A percentile compares a stretch with the other conserved stretches of the same genome.
phyloP scores from a whole-genome alignment of 768 basidiomycete species.

The Trametopsis cervina region DNA sequence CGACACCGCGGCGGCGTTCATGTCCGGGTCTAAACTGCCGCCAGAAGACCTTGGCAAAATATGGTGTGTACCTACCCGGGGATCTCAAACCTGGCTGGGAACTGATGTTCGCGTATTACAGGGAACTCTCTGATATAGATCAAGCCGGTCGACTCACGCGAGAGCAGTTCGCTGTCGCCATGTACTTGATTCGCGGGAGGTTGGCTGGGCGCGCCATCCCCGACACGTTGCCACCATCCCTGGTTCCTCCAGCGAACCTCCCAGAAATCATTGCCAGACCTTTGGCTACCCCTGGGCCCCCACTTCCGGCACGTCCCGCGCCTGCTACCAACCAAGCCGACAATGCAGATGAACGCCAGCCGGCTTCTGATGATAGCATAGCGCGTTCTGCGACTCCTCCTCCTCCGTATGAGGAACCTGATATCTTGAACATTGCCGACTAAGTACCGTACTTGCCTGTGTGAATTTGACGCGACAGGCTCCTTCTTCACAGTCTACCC shows the following conservation, averaged over 20 bases:
- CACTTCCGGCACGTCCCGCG: neutral
- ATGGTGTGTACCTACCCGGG: slow-evolving; percentile 5
- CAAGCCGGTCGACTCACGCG: slow-evolving; percentile 76
- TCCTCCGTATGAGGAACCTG: slow-evolving; percentile 3
- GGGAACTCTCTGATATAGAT: slow-evolving; percentile 89
- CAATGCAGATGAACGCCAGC: neutral
- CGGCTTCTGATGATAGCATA: neutral
- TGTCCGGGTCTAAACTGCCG: slow-evolving; percentile 9
- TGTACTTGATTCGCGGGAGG: slow-evolving; percentile 86
- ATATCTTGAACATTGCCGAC: neutral
- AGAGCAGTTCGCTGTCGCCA: slow-evolving; percentile 91
- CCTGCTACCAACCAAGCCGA: neutral
- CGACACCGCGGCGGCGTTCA: slow-evolving; percentile 9
- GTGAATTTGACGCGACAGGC: no score
- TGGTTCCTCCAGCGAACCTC: slow-evolving; percentile 3
- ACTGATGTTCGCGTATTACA: slow-evolving; percentile 23
- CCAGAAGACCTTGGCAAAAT: slow-evolving; percentile 3
- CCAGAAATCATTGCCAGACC: neutral
- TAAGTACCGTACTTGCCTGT: no score
- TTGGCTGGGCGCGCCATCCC: slow-evolving; percentile 43
- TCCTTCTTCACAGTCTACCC: no score
- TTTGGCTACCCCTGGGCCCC: neutral
- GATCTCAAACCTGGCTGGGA: neutral
- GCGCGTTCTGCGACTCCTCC: slow-evolving; percentile 1
- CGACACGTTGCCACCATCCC: slow-evolving; percentile 1